Evolutionary conservation across 108 stramenopile genomes (phyloP), one percentile per base, ranked within the genome.

Genomic region (Conticribra weissflogii): DNA sequence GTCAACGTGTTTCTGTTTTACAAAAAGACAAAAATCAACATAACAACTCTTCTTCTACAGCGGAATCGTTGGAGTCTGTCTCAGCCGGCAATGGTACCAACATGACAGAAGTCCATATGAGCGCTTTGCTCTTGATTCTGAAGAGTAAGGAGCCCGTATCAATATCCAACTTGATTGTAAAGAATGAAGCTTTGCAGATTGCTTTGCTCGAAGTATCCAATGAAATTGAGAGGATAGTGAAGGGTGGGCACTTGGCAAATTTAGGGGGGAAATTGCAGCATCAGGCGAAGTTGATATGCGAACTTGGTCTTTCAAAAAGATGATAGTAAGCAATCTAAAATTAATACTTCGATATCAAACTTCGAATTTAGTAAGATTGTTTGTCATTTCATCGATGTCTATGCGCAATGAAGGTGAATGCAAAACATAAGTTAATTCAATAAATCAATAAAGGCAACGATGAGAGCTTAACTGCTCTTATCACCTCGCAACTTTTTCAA

Each of bases 81-180:
- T 9, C 12, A 41, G 5, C 4, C 50, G 50, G 50, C 4, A 51
- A 51, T 19, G 46, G 17, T 19, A 17, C 31, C 33, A 8, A 41
- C 34, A 36, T 16, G 34, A 12, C 41, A 63, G 76, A 65, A 48
- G 44, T 59, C 21, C 63, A 64, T 18, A 58, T 77, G 50, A 77
- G 63, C 41, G 27, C 57, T 12, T 57, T 77, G 14, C 56, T 70
- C 29, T 54, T 70, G 44, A 4, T 70, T 22, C 29, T 77, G 55
- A 64, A 64, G 57, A 52, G 63, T 32, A 77, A 70, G 49, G 57
- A 69, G 29, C 76, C 76, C 32, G 68, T 50, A 7, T 51, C 63
- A 32, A 59, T 70, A 52, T 58, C 57, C 29, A 64, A 21, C 23
- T 58, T 70, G 36, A 50, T 77, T 19, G 47, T 50, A 48, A 29